These are phyloP conservation scores for Rhodotorula sp. DNA, from an alignment of 1,284 basidiomycete species.

Conservation along the genomic window DNA sequence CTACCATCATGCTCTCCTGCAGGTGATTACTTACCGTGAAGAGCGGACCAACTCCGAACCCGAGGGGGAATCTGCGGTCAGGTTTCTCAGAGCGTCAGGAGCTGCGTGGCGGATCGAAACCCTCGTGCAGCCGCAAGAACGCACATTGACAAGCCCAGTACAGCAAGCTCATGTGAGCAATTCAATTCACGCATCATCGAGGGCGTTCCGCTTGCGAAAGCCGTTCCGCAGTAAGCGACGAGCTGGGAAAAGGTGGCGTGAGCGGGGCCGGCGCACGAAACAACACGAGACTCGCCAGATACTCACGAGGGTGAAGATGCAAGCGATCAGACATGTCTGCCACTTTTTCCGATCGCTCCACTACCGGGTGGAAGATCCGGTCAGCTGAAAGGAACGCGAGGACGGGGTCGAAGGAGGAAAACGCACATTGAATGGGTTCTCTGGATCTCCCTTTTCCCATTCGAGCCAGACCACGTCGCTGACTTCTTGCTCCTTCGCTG, in stretches of 20 bases:
- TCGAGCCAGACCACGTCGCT: slow-evolving; percentile 34
- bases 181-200: slow-evolving; percentile 31
- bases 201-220: slow-evolving; percentile 27
- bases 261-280: no score
- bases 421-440: slow-evolving; percentile 39
- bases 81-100: background rate
- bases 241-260: background rate
- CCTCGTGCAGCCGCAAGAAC: background rate
- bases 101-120: background rate
- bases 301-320: slow-evolving; percentile 27
- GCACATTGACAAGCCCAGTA: slow-evolving; percentile 31
- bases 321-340: slow-evolving; percentile 27
- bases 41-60: slow-evolving; percentile 33
- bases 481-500: background rate
- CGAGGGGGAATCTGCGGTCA: slow-evolving; percentile 32
- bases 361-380: background rate
- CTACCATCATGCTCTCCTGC: background rate
- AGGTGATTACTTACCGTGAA: slow-evolving; percentile 12
- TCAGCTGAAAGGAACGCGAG: no score
- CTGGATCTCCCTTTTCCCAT: slow-evolving; percentile 24
- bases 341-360: slow-evolving; percentile 36
- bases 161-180: slow-evolving; percentile 30
- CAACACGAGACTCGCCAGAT: background rate
- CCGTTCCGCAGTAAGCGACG: slow-evolving; percentile 24
- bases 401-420: accelerated